Evolutionary conservation across 768 basidiomycete genomes (phyloP), one percentile per base, ranked within the genome.

Genomic region (Kwoniella dejecticola): DNA sequence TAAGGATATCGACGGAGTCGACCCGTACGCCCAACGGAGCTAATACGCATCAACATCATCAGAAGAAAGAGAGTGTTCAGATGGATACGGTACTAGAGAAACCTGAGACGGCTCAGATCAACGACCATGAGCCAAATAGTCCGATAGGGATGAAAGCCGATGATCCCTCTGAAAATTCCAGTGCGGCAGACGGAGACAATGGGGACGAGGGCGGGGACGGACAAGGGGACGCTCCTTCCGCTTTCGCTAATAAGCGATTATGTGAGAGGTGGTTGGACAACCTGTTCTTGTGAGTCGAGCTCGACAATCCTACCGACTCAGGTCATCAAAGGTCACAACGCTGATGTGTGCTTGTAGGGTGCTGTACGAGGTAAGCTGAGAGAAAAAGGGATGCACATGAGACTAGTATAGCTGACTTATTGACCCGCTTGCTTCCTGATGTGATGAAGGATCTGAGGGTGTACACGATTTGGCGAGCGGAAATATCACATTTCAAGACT

Each of bases 381-480:
- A 21, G 8, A 19, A 10, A 12, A 47, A 24, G 13, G 10, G 42
- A 5, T 6, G 42, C 24, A 27, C 2, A 13, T 3, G 6, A 30
- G 19, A n/a, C n/a, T n/a, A n/a, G n/a, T n/a, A n/a, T n/a, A n/a
- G n/a, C n/a, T n/a, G n/a, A n/a, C n/a, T n/a, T n/a, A n/a, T n/a
- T n/a, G n/a, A n/a, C n/a, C n/a, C 3, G 15, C n/a, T 40, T 4
- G 10, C 12, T 29, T 19, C 15, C 24, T 36, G 83, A 78, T 4
- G 15, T 36, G 8, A 24, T 38, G 23, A 29, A 94, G 91, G 96
- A 99, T 77, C 82, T 99, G 38, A 87, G 96, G 15, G 90, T 99
- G 3, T 98, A 95, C 89, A 99, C 96, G 1, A 98, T 99, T 72
- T 99, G 95, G 86, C 85, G 96, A 23, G 95, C 96, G 2, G 96